Evolutionary conservation across 495 filamentous ascomycete genomes (phyloP), one percentile per base, ranked within the genome.

Genomic region (Podospora pseudocomata): DNA sequence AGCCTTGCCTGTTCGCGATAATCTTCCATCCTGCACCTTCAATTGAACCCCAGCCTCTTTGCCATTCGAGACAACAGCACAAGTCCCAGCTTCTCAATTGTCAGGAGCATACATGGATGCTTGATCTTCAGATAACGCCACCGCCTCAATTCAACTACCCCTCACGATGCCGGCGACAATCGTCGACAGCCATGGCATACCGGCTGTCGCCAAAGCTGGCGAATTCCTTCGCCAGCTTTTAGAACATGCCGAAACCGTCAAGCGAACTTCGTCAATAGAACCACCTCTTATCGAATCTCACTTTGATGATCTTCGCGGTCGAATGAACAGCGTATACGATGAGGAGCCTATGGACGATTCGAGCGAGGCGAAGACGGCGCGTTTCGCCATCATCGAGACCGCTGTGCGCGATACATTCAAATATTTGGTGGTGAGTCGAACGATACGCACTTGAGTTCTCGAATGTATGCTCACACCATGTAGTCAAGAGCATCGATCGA

Each of bases 381-480:
- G 85, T 55, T 86, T 86, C 74, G 87, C 90, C 60, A 83, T 89
- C 16, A 85, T 94, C 53, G 93, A 96, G 74, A 92, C 89, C 27
- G 92, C 91, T 20, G 91, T 89, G 60, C 86, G 91, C 67, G 86
- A 89, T 71, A 87, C 87, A 65, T 95, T 96, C 80, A 92, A 92
- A 74, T 80, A 83, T 55, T 78, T 91, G 67, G 82, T 94, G 72
- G 92, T 94, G 81, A 81, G 88, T 76, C 56, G 60, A 28, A 26
- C 49, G 13, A 11, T 49, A 49, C 9, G 18, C 39, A 49, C 39
- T 13, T 56, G n/a, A 26, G 28, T 20, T 61, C 20, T 28, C 19
- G 32, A 19, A 58, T 5, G 55, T 26, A 58, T 26, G 64, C 20
- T 26, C 54, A 18, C 16, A 53, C 19, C 32, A 23, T 53, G 54